Evolutionary conservation across 2,329 filamentous ascomycete genomes (phyloP).

Genomic region (Ophiostoma ulmi): DNA sequence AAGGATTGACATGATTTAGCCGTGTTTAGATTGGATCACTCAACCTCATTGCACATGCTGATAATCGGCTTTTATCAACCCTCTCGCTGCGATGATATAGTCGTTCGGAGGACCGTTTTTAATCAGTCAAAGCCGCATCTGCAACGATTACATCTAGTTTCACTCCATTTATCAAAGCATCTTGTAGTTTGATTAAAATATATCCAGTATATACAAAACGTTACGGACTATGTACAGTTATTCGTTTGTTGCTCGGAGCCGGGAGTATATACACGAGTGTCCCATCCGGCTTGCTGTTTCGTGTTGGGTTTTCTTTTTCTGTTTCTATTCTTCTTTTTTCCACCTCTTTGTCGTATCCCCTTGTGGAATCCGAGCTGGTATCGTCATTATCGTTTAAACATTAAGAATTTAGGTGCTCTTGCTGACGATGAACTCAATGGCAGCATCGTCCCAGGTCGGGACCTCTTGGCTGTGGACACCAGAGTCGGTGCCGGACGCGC

Average conservation of each 20-base stretch:
- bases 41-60: neutral
- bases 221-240: neutral
- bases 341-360: neutral
- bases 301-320: no score
- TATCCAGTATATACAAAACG: neutral
- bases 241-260: neutral
- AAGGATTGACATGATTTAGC: neutral
- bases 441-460: constrained; percentile 15
- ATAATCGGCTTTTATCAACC: no score
- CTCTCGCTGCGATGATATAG: neutral
- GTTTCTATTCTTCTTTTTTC: neutral
- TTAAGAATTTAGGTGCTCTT: constrained; percentile 10
- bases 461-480: constrained; percentile 26
- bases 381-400: constrained; percentile 8
- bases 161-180: neutral
- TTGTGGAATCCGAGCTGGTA: neutral
- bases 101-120: neutral
- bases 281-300: neutral
- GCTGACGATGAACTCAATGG: constrained; percentile 13
- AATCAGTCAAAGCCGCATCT: no score
- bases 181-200: neutral
- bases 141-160: no score
- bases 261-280: neutral
- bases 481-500: constrained; percentile 28
- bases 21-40: neutral